A percentile compares a stretch with the other conserved stretches of the same genome.
Evolutionary conservation across 345 rosid species (phyloP).

Genomic region (Excoecaria cochinchinensis): DNA sequence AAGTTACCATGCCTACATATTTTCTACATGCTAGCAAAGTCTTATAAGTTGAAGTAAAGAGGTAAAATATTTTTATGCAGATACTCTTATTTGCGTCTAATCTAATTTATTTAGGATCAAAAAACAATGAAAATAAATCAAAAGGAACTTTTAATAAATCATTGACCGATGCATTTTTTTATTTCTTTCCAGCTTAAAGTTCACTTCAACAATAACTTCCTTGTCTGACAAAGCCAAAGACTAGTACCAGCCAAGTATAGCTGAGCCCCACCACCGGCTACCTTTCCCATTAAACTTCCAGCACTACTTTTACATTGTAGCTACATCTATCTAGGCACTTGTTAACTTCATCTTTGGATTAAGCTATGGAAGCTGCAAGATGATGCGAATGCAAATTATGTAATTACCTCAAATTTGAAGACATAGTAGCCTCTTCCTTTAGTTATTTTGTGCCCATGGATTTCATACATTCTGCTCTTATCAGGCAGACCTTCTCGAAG

Average conservation of each 20-base stretch:
- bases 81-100: background rate
- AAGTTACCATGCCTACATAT: background rate
- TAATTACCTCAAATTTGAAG: slow-evolving; percentile 70
- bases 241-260: background rate
- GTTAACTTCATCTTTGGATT: background rate
- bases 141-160: background rate
- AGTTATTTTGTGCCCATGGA: slow-evolving; percentile 70
- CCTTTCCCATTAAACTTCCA: background rate
- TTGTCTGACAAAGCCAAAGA: background rate
- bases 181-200: background rate
- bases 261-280: background rate
- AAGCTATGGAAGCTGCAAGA: slow-evolving; percentile 18
- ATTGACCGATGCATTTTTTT: too few relatives aligned
- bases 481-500: slow-evolving; percentile 69
- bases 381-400: slow-evolving; percentile 4
- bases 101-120: background rate
- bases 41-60: background rate
- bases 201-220: background rate
- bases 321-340: background rate
- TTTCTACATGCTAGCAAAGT: background rate
- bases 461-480: slow-evolving; percentile 73
- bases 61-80: background rate
- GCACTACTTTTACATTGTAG: background rate
- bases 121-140: background rate
- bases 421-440: slow-evolving; percentile 84